These are phyloP conservation scores for Fusarium paranaense DNA, from an alignment of 2,329 filamentous ascomycete species.

Conservation along the genomic window DNA sequence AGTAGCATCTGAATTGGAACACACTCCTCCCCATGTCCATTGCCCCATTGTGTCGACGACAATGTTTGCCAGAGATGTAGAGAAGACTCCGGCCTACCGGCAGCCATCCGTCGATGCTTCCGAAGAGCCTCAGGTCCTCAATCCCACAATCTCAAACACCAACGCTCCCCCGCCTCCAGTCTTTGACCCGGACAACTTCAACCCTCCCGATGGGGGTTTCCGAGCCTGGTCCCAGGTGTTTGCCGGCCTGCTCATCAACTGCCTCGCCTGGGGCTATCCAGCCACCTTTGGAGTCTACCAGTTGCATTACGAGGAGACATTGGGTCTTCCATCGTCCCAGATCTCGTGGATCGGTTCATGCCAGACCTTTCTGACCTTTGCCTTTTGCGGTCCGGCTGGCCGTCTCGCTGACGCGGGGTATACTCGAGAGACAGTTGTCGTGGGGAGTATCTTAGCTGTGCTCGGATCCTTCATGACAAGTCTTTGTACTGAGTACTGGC, in stretches of 20 bases:
- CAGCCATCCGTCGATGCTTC: slow-evolving; percentile 3
- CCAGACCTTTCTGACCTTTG: slow-evolving; percentile 63
- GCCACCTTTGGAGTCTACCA: slow-evolving; percentile 66
- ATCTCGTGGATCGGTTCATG: slow-evolving; percentile 61
- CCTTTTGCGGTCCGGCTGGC: slow-evolving; percentile 61
- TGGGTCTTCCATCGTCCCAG: slow-evolving; percentile 50
- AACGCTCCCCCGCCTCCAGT: slow-evolving; percentile 38
- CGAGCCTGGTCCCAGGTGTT: slow-evolving; percentile 63
- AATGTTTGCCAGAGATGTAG: slow-evolving; percentile 38
- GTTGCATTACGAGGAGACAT: slow-evolving; percentile 57
- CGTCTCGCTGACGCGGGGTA: slow-evolving; percentile 64
- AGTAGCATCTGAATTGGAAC: slow-evolving; percentile 17
- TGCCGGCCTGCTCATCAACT: slow-evolving; percentile 60
- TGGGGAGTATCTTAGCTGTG: slow-evolving; percentile 56
- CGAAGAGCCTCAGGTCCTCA: slow-evolving; percentile 19
- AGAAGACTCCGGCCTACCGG: slow-evolving; percentile 25
- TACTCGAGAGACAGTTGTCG: slow-evolving; percentile 53
- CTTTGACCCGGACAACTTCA: slow-evolving; percentile 35
- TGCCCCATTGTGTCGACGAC: slow-evolving; percentile 13
- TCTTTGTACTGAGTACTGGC: slow-evolving; percentile 60
- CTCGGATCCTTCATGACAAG: slow-evolving; percentile 62
- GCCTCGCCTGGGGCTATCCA: slow-evolving; percentile 63
- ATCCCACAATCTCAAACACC: slow-evolving; percentile 41
- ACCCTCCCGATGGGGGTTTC: slow-evolving; percentile 58
- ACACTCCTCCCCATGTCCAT: background rate